A percentile compares a stretch with the other conserved stretches of the same genome.
These are phyloP conservation scores for Selaginella moellendorffii DNA, from an alignment of 75 land plant genomes.

Conservation along the genomic window DNA sequence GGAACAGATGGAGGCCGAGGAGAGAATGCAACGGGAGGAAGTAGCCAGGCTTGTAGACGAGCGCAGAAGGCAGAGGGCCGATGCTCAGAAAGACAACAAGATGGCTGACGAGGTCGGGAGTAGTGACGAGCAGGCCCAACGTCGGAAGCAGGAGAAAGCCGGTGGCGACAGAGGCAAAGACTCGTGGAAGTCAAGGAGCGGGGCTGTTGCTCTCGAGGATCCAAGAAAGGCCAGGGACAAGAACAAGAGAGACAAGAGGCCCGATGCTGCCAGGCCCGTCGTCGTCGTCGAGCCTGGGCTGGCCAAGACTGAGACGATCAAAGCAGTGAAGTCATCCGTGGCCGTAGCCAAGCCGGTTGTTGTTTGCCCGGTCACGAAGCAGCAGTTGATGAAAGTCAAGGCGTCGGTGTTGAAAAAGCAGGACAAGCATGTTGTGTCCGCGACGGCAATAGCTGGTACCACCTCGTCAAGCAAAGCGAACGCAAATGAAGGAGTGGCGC, in stretches of 20 bases:
- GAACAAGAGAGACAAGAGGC: neutral
- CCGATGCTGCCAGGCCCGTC: neutral
- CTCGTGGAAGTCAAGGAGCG: neutral
- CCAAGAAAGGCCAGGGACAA: neutral
- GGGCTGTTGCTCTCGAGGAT: neutral
- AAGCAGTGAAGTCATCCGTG: neutral
- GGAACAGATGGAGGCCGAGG: neutral
- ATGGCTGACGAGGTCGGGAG: neutral
- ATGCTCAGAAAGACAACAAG: neutral
- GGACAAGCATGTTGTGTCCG: neutral
- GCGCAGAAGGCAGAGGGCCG: neutral
- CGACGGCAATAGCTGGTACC: neutral
- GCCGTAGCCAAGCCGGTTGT: neutral
- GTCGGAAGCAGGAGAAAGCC: constrained; percentile 1
- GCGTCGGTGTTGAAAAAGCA: neutral
- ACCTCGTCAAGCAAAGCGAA: too few relatives aligned
- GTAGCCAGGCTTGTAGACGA: neutral
- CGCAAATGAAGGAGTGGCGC: neutral
- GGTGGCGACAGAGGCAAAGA: neutral
- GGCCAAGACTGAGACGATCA: neutral
- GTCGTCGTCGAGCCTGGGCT: neutral
- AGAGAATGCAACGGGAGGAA: constrained; percentile 5
- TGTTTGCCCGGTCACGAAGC: neutral
- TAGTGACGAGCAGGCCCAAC: neutral
- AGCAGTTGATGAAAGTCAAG: neutral